phyloP scores from a whole-genome alignment of 2,329 filamentous ascomycete genomes.

The Ascocoryne sarcoides region DNA sequence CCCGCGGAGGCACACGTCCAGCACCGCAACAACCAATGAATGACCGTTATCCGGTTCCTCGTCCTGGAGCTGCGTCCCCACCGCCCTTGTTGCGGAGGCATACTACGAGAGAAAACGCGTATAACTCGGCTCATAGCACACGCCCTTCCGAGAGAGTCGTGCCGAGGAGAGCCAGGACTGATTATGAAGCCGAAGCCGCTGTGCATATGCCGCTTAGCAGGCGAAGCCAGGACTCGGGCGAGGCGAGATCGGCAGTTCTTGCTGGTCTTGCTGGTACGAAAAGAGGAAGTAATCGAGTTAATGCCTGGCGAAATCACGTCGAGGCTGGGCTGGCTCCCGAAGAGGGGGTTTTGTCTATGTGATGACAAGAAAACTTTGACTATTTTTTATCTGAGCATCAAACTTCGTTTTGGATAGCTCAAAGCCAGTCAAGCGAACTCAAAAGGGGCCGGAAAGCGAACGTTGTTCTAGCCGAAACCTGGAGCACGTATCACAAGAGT shows the following conservation, averaged over 20 bases:
- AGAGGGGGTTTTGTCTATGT: conserved; percentile 21
- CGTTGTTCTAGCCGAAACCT: too few relatives aligned
- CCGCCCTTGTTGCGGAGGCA: conserved; percentile 22
- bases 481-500: too few relatives aligned
- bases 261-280: conserved; percentile 21
- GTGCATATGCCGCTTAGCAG: conserved; percentile 18
- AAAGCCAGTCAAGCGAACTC: too few relatives aligned
- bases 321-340: conserved; percentile 21
- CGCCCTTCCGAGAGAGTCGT: conserved; percentile 19
- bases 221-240: not conserved
- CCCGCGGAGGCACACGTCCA: conserved; percentile 13
- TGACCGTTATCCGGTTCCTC: conserved; percentile 15
- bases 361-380: too few relatives aligned
- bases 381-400: too few relatives aligned
- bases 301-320: conserved; percentile 26
- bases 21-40: conserved; percentile 12
- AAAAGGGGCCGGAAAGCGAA: too few relatives aligned
- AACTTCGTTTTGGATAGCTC: too few relatives aligned
- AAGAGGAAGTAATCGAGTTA: conserved; percentile 21
- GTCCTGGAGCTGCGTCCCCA: conserved; percentile 5
- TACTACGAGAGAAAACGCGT: conserved; percentile 19
- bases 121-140: conserved; percentile 11
- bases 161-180: conserved; percentile 19
- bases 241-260: conserved; percentile 16
- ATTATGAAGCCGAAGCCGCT: conserved; percentile 22